Percentiles rank a stretch among this genome's conserved stretches.
These are phyloP conservation scores for Erodium moschatum DNA, from an alignment of 441 rosid genomes.

Conservation along the genomic window DNA sequence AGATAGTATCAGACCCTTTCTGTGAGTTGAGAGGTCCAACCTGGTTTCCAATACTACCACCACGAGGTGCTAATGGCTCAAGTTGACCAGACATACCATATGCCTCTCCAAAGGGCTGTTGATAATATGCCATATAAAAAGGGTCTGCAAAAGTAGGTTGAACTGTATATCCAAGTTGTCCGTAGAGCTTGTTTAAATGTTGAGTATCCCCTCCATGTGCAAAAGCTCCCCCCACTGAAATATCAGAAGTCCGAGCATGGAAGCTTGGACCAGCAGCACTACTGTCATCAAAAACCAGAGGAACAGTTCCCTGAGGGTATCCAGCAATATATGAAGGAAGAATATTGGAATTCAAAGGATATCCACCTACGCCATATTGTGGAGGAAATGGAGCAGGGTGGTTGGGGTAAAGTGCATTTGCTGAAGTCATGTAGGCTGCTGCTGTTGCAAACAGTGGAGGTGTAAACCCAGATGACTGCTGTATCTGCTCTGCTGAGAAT, in stretches of 20 bases:
- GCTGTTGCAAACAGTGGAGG: slow-evolving; percentile 35
- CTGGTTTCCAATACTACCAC: slow-evolving; percentile 28
- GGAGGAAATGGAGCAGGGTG: slow-evolving; percentile 39
- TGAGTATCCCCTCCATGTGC: slow-evolving; percentile 40
- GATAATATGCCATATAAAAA: slow-evolving; percentile 42
- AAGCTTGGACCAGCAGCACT: slow-evolving; percentile 33
- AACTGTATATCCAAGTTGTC: slow-evolving; percentile 31
- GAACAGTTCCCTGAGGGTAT: slow-evolving; percentile 37
- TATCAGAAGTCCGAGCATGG: slow-evolving; percentile 31
- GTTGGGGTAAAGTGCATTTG: slow-evolving; percentile 38
- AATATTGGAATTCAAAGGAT: slow-evolving; percentile 32
- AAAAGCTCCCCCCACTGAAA: slow-evolving; percentile 31
- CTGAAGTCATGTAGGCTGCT: slow-evolving; percentile 34
- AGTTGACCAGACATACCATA: slow-evolving; percentile 31
- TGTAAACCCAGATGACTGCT: slow-evolving; percentile 46
- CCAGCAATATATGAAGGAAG: slow-evolving; percentile 38
- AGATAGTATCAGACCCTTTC: slow-evolving; percentile 28
- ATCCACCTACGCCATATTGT: slow-evolving; percentile 44
- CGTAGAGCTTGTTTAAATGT: slow-evolving; percentile 37
- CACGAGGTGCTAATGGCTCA: slow-evolving; percentile 27
- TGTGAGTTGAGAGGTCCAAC: slow-evolving; percentile 28
- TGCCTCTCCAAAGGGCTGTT: slow-evolving; percentile 38
- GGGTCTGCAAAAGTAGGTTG: slow-evolving; percentile 43
- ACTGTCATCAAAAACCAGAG: slow-evolving; percentile 28
- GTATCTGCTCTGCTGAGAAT: slow-evolving; percentile 32